Conservation (phyloP, 208 protist genomes). For the Histomonas meleagridis region DNA sequence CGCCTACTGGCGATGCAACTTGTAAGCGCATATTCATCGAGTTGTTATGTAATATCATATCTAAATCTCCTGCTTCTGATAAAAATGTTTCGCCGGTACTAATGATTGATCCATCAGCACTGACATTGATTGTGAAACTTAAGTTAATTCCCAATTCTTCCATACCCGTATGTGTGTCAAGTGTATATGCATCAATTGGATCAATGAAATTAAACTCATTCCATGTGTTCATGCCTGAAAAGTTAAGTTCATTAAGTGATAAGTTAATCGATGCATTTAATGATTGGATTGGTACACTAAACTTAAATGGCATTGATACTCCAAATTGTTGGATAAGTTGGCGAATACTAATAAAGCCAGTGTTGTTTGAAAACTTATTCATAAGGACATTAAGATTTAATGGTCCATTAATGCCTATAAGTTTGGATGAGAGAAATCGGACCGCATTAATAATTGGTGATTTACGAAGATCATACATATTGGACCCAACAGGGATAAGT, state of each 20-base stretch:
- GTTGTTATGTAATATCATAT: background rate
- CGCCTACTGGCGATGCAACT: background rate
- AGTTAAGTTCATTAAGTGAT: background rate
- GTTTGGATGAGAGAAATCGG: background rate
- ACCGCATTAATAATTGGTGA: background rate
- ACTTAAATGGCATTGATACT: background rate
- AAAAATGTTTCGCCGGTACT: background rate
- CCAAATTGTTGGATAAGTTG: background rate
- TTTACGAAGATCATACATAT: background rate
- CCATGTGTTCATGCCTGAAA: background rate
- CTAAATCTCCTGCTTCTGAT: background rate
- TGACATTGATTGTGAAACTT: background rate
- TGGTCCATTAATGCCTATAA: background rate
- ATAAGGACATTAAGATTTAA: background rate
- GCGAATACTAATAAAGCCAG: background rate
- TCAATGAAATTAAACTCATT: conserved; percentile 5
- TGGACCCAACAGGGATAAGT: background rate
- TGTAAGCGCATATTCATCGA: background rate
- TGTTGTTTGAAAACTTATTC: background rate
- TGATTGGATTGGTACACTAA: background rate
- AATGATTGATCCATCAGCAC: background rate
- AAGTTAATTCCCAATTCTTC: background rate
- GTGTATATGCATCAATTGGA: background rate
- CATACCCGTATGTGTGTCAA: background rate
- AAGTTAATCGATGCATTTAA: background rate